These are phyloP conservation scores for Chlorella sp. DNA, from an alignment of 139 green algal genomes.

Conservation along the genomic window DNA sequence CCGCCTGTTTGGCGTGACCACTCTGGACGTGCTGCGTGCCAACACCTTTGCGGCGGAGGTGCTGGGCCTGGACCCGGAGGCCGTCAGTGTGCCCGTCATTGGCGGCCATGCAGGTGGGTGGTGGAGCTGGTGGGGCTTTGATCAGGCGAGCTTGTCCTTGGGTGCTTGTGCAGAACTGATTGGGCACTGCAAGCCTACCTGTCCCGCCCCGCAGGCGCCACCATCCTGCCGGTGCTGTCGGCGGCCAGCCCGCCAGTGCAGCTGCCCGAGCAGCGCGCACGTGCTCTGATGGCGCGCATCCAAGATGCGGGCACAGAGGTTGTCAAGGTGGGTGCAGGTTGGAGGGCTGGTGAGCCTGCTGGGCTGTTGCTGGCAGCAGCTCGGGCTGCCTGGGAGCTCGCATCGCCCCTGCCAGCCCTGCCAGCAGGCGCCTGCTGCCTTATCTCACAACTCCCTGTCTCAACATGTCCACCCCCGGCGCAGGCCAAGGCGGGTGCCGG, in stretches of 20 bases:
- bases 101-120: conserved; percentile 88
- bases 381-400: background rate
- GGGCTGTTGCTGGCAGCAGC: background rate
- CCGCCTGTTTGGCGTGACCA: conserved; percentile 95
- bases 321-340: conserved; percentile 77
- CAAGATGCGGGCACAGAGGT: conserved; percentile 99
- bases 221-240: conserved; percentile 96
- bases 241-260: conserved; percentile 50
- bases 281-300: conserved; percentile 82
- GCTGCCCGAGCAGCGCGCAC: conserved; percentile 54
- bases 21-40: conserved; percentile 92
- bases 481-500: conserved; percentile 79
- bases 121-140: no score
- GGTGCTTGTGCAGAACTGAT: no score
- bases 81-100: conserved; percentile 93
- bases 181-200: no score
- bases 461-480: background rate
- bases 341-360: background rate
- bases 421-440: background rate
- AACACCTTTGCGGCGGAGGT: conserved; percentile 88
- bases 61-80: conserved; percentile 70
- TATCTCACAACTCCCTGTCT: background rate
- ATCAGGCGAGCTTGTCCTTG: no score
- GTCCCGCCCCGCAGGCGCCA: conserved; percentile 77
- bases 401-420: background rate